A percentile compares a stretch with the other conserved stretches of the same genome.
Evolutionary conservation across 176 grass and related monocot species (phyloP).

Genomic region (Miscanthus lutarioriparius): DNA sequence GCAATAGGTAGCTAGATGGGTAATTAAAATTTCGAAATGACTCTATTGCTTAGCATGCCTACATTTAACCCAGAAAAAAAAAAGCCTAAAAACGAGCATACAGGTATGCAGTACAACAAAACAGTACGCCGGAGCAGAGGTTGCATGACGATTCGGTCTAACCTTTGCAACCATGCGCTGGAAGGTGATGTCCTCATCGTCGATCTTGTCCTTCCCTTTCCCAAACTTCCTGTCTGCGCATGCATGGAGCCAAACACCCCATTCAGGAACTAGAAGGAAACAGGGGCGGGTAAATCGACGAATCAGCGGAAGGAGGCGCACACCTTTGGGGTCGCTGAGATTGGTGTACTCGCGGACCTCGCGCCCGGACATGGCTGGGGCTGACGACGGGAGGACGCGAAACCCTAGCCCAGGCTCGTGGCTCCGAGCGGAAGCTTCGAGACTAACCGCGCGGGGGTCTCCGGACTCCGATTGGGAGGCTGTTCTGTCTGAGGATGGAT

Average conservation of each 20-base stretch:
- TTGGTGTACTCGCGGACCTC: conserved; percentile 99
- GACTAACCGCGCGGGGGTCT: neutral
- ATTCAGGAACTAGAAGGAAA: neutral
- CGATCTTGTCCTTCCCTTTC: conserved; percentile 96
- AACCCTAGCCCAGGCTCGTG: conserved; percentile 32
- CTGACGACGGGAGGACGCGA: neutral
- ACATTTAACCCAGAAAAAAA: neutral
- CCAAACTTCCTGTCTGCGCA: conserved; percentile 83
- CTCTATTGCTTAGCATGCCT: neutral
- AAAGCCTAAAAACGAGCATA: neutral
- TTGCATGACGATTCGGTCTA: conserved; percentile 71
- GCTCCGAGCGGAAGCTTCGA: conserved; percentile 11
- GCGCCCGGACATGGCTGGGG: conserved; percentile 69
- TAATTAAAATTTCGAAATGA: neutral
- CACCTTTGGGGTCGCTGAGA: conserved; percentile 98
- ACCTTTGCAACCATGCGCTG: conserved; percentile 99
- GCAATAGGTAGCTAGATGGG: neutral
- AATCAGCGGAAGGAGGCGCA: neutral
- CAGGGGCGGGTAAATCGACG: neutral
- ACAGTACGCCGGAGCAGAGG: neutral
- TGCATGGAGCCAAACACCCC: neutral
- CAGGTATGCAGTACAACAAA: neutral
- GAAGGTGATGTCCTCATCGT: conserved; percentile 96
- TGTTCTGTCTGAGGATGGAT: neutral
- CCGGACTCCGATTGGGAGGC: neutral